phyloP scores from a whole-genome alignment of 345 rosid genomes.

The Kandelia obovata region DNA sequence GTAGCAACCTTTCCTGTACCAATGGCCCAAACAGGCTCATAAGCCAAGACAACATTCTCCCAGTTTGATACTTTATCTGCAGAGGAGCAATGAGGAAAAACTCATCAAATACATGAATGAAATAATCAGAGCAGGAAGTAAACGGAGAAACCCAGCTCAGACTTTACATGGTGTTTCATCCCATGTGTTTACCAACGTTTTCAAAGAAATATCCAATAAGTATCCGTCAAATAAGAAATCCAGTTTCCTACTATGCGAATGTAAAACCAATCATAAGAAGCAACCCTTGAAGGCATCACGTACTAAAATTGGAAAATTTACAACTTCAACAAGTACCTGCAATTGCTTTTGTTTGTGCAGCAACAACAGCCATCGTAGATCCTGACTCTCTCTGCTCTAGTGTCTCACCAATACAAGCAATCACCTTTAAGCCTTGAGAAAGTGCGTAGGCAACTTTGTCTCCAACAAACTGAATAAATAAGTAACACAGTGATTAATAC shows the following conservation, averaged over 20 bases:
- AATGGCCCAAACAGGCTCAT: constrained; percentile 87
- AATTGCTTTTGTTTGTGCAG: constrained; percentile 67
- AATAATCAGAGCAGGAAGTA: no score
- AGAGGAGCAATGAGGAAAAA: background rate
- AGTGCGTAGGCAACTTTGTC: constrained; percentile 64
- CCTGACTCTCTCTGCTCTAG: constrained; percentile 77
- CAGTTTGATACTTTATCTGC: constrained; percentile 55
- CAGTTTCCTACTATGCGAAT: no score
- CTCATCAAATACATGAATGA: no score
- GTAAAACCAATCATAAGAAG: background rate
- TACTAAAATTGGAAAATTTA: background rate
- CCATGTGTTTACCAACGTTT: no score
- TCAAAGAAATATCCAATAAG: no score
- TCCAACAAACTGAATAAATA: constrained; percentile 54
- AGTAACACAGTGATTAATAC: background rate
- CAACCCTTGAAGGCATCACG: background rate
- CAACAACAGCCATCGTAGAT: constrained; percentile 59
- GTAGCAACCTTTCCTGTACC: constrained; percentile 83
- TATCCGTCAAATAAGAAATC: no score
- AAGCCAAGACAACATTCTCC: constrained; percentile 62
- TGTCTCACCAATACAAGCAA: constrained; percentile 73
- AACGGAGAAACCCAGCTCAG: no score
- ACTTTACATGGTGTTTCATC: no score
- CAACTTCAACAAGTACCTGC: constrained; percentile 41
- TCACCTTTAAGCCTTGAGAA: constrained; percentile 62